Base-by-base conservation (phyloP, 345 rosid species). In the Bruguiera parviflora region DNA sequence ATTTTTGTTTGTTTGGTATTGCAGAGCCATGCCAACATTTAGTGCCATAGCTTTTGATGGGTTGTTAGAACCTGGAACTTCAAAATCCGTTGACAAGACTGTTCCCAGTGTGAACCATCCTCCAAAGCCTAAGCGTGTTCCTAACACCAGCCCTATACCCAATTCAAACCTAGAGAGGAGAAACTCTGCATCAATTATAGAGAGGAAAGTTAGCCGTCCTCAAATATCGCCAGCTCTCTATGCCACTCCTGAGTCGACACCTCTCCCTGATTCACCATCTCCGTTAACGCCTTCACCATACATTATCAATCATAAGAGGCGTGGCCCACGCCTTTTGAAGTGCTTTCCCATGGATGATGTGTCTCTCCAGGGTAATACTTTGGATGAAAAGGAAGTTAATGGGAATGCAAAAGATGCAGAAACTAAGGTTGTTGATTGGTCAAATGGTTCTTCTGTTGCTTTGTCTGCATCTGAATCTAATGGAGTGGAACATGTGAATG, bases 271-370 rank as follows among this genome's bases (percentile, higher is more conserved):
- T 85, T 85, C 92, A 0, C 97, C 97, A 1, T 79, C 88, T 63
- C 89, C 94, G 5, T 93, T 83, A 78, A 82, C 89, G 57, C 85
- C 96, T 64, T 93, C 98, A 32, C 97, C 97, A 1, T 91, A 91
- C 71, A 86, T 91, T 24, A 64, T 91, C 68, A 91, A 89, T 73
- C 98, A 86, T 83, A 93, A 89, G 82, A 68, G 91, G 33, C 89
- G 94, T 0, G 83, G 94, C 58, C 92, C 96, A 1, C 79, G 85
- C 63, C 92, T 89, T 57, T 63, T 29, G 32, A 89, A 83, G 82
- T 82, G 86, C 73, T 72, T 64, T 71, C 80, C 96, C 0, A 84
- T 72, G 66, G 80, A 49, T 51, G 76, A 90, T 76, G 83, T 75
- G 28, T 64, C 82, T 27, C 64, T 78, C 47, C 63, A 58, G 20